These are phyloP conservation scores for Lachnum nothofagi DNA, from an alignment of 2,329 filamentous ascomycete genomes.

Conservation along the genomic window DNA sequence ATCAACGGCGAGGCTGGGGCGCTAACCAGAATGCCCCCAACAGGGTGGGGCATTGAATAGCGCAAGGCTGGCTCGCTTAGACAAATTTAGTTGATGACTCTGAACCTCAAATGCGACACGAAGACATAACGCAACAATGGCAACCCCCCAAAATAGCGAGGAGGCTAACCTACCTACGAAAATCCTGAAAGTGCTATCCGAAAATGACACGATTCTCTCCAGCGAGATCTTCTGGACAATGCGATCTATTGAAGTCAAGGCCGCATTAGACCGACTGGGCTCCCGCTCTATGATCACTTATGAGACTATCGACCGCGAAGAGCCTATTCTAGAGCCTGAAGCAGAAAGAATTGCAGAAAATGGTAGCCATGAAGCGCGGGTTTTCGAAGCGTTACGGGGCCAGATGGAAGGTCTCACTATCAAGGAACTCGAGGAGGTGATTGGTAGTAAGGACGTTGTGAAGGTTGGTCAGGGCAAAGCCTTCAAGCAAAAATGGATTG, in stretches of 20 bases:
- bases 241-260: conserved; percentile 69
- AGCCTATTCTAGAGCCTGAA: conserved; percentile 69
- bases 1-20: too few species aligned
- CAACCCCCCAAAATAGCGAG: conserved; percentile 36
- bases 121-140: conserved; percentile 35
- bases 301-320: conserved; percentile 74
- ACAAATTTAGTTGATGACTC: conserved; percentile 6
- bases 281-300: conserved; percentile 85
- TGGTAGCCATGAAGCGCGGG: conserved; percentile 77
- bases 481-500: conserved; percentile 74
- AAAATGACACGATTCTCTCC: conserved; percentile 61
- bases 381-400: conserved; percentile 68
- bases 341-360: conserved; percentile 66
- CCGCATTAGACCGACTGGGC: conserved; percentile 76
- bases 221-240: conserved; percentile 63
- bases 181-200: conserved; percentile 61
- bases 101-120: conserved; percentile 2
- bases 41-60: too few species aligned
- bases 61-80: not conserved
- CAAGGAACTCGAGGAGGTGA: conserved; percentile 61
- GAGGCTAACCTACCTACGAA: conserved; percentile 55
- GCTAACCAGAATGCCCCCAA: too few species aligned
- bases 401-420: conserved; percentile 79
- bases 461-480: conserved; percentile 93
- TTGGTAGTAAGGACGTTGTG: conserved; percentile 67